These are phyloP conservation scores for Pulicaria dysenterica DNA, from an alignment of 129 eudicot species.

Conservation along the genomic window DNA sequence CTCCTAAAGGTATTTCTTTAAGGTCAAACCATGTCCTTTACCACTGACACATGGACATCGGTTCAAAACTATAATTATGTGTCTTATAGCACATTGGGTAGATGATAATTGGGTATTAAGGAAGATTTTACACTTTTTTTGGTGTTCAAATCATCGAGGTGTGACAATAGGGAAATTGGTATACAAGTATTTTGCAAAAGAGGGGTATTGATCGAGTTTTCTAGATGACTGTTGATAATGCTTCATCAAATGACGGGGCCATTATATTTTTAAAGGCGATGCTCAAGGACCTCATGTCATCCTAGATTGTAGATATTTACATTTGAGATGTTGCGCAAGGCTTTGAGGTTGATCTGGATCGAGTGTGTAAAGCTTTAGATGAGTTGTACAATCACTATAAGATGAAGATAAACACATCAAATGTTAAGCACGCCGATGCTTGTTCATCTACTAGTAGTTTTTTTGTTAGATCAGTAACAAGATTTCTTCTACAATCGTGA, in stretches of 20 bases:
- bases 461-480: no score
- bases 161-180: not conserved
- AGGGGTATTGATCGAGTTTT: not conserved
- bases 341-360: no score
- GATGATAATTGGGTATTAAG: not conserved
- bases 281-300: not conserved
- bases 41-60: slow-evolving; percentile 10
- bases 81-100: slow-evolving; percentile 11
- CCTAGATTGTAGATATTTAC: not conserved
- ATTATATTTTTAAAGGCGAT: no score
- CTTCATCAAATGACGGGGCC: no score
- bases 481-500: no score
- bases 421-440: no score
- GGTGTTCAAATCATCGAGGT: not conserved
- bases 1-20: not conserved
- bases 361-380: no score
- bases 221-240: no score
- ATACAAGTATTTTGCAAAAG: no score
- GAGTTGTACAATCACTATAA: no score
- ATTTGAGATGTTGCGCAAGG: not conserved
- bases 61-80: slow-evolving; percentile 1
- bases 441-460: no score
- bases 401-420: no score
- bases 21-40: not conserved
- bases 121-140: not conserved